Base-by-base conservation (phyloP, 2,329 filamentous ascomycete species). In the Fusarium burgessii region DNA sequence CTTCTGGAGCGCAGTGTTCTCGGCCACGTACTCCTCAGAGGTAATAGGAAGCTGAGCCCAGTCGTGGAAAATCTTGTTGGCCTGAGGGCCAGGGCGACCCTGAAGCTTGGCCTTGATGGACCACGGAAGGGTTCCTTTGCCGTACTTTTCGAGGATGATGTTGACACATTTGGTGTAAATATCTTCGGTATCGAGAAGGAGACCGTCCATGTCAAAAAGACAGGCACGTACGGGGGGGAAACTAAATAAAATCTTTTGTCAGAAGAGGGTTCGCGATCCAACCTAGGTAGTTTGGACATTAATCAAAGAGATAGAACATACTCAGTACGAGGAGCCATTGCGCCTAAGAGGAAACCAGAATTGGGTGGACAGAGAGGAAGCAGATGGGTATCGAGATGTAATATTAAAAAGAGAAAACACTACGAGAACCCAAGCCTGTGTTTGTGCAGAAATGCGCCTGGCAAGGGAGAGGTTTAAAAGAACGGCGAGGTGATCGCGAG, bases 141-240 rank as follows among this genome's bases (percentile, higher is more conserved):
- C 88, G 81, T 96, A 93, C 78, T 92, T 90, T 61, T 87, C 85
- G 41, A 99, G 90, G 40, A 98, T 88, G 27, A 89, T 85, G 82
- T 99, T 98, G 67, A 94, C 92, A 81, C 93, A 92, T 29, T 88
- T 79, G 0, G 94, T 96, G 85, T 98, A 98, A 60, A 90, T 81
- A 76, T 98, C 96, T 84, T 98, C 96, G 36, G 93, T 94, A 82
- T 98, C 91, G 78, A 99, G 92, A 23, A 99, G 89, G 38, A 99
- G 91, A 66, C 96, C 96, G 82, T 99, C 96, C 95, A 98, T 98
- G 85, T 99, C 96, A 81, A 99, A 98, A 72, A 99, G 91, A 82
- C 95, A 98, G 74, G 95, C 96, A 74, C 94, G 89, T 64, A 98
- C 87, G 49, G 92, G 90, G 23, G 93, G 92, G 80, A 94, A 91